Conservation (phyloP, 1,284 basidiomycete genomes). For the Schizopora paradoxa region DNA sequence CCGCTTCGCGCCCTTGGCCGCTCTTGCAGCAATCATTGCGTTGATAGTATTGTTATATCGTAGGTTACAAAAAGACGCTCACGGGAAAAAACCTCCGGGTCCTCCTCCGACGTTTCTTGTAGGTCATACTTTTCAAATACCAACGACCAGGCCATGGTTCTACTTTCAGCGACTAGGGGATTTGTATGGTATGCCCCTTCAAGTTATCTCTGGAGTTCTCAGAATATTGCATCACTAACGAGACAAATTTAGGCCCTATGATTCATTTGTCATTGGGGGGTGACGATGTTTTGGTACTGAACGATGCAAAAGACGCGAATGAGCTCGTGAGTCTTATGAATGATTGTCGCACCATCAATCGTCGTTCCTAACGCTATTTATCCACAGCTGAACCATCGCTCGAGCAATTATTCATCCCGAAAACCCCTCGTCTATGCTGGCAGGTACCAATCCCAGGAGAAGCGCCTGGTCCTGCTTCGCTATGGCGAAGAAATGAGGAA, state of each 20-base stretch:
- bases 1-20: too few relatives aligned
- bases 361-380: not conserved
- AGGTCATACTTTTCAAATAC: constrained; percentile 8
- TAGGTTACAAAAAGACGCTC: too few relatives aligned
- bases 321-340: constrained; percentile 9
- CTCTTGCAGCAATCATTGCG: too few relatives aligned
- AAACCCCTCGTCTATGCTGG: constrained; percentile 17
- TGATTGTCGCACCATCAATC: not conserved
- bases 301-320: constrained; percentile 13
- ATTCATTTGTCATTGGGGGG: constrained; percentile 11
- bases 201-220: not conserved
- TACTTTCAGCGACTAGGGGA: constrained; percentile 8
- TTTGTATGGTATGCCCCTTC: not conserved
- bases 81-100: not conserved
- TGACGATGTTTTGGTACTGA: constrained; percentile 15
- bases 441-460: constrained; percentile 15
- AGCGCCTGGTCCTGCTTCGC: constrained; percentile 15
- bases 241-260: constrained; percentile 17
- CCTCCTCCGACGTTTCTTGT: not conserved
- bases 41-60: too few relatives aligned
- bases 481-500: constrained; percentile 15
- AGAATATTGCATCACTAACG: too few relatives aligned
- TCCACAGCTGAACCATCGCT: not conserved
- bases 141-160: constrained; percentile 1
- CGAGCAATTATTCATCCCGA: constrained; percentile 2